Evolutionary conservation across 2,329 filamentous ascomycete species (phyloP).

Genomic region (Tympanopsis confertula): DNA sequence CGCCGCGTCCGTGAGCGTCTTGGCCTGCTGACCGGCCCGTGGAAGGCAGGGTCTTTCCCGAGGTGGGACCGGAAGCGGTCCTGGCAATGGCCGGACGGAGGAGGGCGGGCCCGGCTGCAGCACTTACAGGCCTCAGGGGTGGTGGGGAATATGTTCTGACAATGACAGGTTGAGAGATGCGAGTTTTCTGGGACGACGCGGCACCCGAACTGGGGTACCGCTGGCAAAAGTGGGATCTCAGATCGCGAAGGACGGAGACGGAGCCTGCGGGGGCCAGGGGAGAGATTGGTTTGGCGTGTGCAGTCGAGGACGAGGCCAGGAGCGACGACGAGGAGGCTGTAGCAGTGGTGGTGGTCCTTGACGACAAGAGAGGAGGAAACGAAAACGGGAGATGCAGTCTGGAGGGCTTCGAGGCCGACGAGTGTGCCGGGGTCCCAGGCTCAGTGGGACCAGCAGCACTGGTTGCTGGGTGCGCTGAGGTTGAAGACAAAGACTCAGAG

Average conservation of each 20-base stretch:
- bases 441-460: neutral
- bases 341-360: slow-evolving; percentile 25
- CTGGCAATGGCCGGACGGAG: neutral
- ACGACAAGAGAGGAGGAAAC: slow-evolving; percentile 31
- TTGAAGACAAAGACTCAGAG: neutral
- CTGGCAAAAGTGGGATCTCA: slow-evolving; percentile 44
- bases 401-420: slow-evolving; percentile 2
- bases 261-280: slow-evolving; percentile 41
- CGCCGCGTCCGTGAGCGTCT: too few species aligned
- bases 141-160: slow-evolving; percentile 50
- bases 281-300: slow-evolving; percentile 42
- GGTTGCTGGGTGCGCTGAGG: slow-evolving; percentile 2
- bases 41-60: neutral
- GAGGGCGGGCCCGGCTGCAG: neutral
- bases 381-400: slow-evolving; percentile 26
- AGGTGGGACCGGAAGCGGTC: neutral
- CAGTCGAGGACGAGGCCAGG: slow-evolving; percentile 40
- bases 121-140: slow-evolving; percentile 15
- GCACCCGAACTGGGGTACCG: slow-evolving; percentile 44
- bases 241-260: slow-evolving; percentile 46
- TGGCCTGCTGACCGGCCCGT: too few species aligned
- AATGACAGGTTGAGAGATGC: slow-evolving; percentile 54
- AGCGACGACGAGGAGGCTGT: slow-evolving; percentile 41
- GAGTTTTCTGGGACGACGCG: slow-evolving; percentile 34
- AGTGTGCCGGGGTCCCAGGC: slow-evolving; percentile 1